Base-by-base conservation (phyloP, 495 filamentous ascomycete species). In the Astrocystis sublimbata region DNA sequence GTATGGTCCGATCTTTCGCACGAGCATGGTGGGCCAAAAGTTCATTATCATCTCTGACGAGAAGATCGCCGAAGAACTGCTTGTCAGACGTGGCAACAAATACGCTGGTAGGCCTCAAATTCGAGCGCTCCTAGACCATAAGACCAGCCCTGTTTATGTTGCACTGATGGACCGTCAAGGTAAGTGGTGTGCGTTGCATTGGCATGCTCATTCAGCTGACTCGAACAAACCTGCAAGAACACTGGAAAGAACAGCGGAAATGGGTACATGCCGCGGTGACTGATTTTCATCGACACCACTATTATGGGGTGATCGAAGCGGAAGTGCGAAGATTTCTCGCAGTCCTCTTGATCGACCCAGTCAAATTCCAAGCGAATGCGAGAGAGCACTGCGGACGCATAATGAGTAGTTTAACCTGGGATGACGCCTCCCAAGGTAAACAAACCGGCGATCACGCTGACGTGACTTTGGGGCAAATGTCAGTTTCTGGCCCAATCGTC, bases 41-140 rank as follows among this genome's bases (percentile, higher is more conserved):
- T 82, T 85, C 62, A 75, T 85, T 64, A 76, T 85, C 60, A 61
- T 86, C 5, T 82, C 82, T 12, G 82, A 83, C 36, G 77, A 83
- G 65, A 78, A 78, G 67, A 83, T 85, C 46, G 82, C 83, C 40
- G 74, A 81, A 35, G 83, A 86, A 54, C 76, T 86, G 13, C 75
- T 86, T 10, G 76, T 82, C 24, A 81, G 78, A 66, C 63, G 78
- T n/a, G 80, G 78, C 17, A 77, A 83, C 43, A 82, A 79, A 53
- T 84, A 83, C 68, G 79, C 80, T 3, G 80, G 80, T 30, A 70
- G 80, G 12, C 80, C 80, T n/a, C 74, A 79, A 65, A 79, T 83
- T 36, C 69, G 77, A 19, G 74, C 77, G 19, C 70, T 82, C 12
- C 75, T 79, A 63, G 67, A 78, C 49, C 78, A 80, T 60, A 82